Conservation (phyloP, 75 land plant genomes). For the Picea sitchensis region DNA sequence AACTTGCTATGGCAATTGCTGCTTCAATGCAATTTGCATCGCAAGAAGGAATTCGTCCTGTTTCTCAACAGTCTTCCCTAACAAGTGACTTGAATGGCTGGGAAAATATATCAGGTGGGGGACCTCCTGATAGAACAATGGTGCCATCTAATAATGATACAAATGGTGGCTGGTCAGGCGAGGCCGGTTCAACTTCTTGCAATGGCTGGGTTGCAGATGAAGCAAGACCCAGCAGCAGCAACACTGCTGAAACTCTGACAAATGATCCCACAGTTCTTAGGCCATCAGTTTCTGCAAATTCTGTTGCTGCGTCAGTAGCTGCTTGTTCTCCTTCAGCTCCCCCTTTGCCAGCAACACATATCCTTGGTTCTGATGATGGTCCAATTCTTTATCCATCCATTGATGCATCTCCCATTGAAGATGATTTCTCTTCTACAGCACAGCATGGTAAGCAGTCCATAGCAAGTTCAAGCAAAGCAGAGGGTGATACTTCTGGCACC, state of each 20-base stretch:
- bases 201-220: constrained; percentile 30
- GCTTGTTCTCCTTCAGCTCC: constrained; percentile 70
- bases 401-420: constrained; percentile 43
- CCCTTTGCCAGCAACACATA: constrained; percentile 35
- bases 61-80: constrained; percentile 5
- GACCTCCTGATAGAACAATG: neutral
- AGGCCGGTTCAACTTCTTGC: neutral
- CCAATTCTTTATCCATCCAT: constrained; percentile 71
- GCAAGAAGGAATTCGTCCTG: constrained; percentile 31
- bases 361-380: constrained; percentile 28
- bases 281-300: constrained; percentile 4
- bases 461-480: constrained; percentile 12
- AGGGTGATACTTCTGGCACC: constrained; percentile 13
- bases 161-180: constrained; percentile 6
- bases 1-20: constrained; percentile 74
- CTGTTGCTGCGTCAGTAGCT: constrained; percentile 14
- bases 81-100: constrained; percentile 22
- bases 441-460: constrained; percentile 22
- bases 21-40: constrained; percentile 72
- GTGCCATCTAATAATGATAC: constrained; percentile 8
- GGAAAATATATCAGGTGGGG: constrained; percentile 12
- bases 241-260: constrained; percentile 2
- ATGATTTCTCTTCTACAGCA: constrained; percentile 20
- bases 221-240: constrained; percentile 22
- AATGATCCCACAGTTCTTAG: neutral